phyloP scores from a whole-genome alignment of 2,329 filamentous ascomycete species.

The Leptographium radiaticola region DNA sequence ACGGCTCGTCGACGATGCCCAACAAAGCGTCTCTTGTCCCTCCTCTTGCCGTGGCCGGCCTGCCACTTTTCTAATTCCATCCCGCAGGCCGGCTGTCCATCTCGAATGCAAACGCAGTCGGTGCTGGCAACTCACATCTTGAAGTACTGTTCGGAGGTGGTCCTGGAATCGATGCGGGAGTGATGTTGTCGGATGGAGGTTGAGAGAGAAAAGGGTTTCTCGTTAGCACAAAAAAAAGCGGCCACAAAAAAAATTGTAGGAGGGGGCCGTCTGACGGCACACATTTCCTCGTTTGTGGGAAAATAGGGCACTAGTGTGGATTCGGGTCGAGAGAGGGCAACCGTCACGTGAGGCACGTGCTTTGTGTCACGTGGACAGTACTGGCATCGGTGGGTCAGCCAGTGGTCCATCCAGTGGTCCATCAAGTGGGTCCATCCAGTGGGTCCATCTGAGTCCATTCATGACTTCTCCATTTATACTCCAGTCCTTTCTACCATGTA shows the following conservation, averaged over 20 bases:
- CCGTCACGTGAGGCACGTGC: slow-evolving; percentile 1
- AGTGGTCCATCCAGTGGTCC: no score
- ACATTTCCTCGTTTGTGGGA: slow-evolving; percentile 11
- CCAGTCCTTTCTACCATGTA: neutral
- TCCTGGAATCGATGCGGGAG: slow-evolving; percentile 4
- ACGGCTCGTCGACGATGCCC: no score
- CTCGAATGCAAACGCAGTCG: neutral
- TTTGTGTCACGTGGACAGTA: no score
- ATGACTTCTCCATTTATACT: no score
- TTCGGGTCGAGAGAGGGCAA: slow-evolving; percentile 11
- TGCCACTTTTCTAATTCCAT: neutral
- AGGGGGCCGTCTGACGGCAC: slow-evolving; percentile 7
- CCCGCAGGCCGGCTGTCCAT: neutral
- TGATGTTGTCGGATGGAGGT: slow-evolving; percentile 3
- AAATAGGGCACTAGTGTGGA: slow-evolving; percentile 2
- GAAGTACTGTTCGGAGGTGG: slow-evolving; percentile 7
- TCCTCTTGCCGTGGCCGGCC: neutral
- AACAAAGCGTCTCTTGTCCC: no score
- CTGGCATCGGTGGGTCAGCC: no score
- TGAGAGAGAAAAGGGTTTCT: neutral
- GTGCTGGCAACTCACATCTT: slow-evolving; percentile 8
- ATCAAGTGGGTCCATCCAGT: no score
- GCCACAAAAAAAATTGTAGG: slow-evolving; percentile 6
- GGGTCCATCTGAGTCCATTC: no score
- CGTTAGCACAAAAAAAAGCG: slow-evolving; percentile 5